Percentiles rank a stretch among this genome's conserved stretches.
Conservation (phyloP, 768 basidiomycete genomes). For the Suillus sp. region DNA sequence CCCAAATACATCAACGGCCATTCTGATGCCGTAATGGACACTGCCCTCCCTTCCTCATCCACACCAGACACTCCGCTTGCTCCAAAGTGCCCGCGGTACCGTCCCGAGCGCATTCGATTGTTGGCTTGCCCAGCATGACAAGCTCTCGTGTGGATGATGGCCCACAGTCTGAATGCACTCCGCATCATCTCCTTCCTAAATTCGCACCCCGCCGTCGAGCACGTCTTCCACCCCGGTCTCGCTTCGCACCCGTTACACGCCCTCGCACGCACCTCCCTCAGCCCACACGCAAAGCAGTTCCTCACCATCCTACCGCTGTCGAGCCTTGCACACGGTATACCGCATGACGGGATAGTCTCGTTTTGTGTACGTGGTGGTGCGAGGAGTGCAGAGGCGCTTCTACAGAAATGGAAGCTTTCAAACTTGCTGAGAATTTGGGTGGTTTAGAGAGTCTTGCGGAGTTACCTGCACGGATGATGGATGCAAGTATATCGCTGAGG, state of each 20-base stretch:
- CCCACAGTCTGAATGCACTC: constrained; percentile 84
- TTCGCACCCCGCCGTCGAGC: constrained; percentile 59
- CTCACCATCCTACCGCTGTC: constrained; percentile 44
- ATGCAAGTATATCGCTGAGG: too few relatives aligned
- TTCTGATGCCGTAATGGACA: constrained; percentile 91
- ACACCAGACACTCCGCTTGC: constrained; percentile 59
- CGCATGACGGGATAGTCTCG: constrained; percentile 89
- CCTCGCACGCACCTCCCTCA: constrained; percentile 62
- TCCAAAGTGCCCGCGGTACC: constrained; percentile 88
- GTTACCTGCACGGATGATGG: too few relatives aligned
- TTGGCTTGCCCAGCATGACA: constrained; percentile 91
- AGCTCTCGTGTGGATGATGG: constrained; percentile 89
- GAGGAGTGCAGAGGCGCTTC: constrained; percentile 62
- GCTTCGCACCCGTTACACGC: constrained; percentile 64
- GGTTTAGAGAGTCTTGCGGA: too few relatives aligned
- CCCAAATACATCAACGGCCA: constrained; percentile 92
- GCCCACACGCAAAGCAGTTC: constrained; percentile 70
- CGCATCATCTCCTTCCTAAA: constrained; percentile 66
- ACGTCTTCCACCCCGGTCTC: constrained; percentile 87
- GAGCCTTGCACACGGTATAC: constrained; percentile 33
- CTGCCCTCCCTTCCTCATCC: constrained; percentile 54
- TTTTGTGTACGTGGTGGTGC: constrained; percentile 60
- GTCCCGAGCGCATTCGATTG: constrained; percentile 85
- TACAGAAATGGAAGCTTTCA: constrained; percentile 62
- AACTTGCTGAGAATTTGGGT: too few relatives aligned